Evolutionary conservation across 257 asterid species (phyloP).

Genomic region (Gentiana dahurica): DNA sequence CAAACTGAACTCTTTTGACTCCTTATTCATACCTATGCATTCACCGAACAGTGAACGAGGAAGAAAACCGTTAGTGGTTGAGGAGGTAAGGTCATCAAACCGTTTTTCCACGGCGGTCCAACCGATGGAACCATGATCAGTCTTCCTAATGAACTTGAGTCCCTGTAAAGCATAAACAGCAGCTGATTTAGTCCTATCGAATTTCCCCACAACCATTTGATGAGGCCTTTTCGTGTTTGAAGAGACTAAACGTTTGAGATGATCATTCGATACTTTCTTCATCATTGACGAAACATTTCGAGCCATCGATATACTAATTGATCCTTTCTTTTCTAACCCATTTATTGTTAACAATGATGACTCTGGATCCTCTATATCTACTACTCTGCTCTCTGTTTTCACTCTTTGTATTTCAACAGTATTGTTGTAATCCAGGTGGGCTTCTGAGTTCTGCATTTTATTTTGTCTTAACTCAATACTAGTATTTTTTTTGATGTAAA

Average conservation of each 20-base stretch:
- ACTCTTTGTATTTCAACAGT: too few species aligned
- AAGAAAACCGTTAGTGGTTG: conserved; percentile 36
- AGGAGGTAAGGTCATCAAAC: conserved; percentile 44
- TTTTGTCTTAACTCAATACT: too few species aligned
- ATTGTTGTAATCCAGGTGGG: too few species aligned
- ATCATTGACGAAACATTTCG: conserved; percentile 52
- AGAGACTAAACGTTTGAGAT: conserved; percentile 42
- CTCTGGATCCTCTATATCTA: conserved; percentile 54
- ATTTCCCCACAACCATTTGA: conserved; percentile 9
- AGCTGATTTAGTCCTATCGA: conserved; percentile 55
- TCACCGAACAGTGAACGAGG: conserved; percentile 43
- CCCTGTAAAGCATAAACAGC: conserved; percentile 65
- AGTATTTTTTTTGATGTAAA: too few species aligned
- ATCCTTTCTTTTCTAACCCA: conserved; percentile 54
- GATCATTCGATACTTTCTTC: conserved; percentile 51
- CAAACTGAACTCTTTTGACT: conserved; percentile 62
- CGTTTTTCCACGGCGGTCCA: conserved; percentile 63
- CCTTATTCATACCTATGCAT: conserved; percentile 66
- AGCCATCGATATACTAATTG: conserved; percentile 32
- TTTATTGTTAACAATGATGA: conserved; percentile 45
- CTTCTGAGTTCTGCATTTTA: too few species aligned
- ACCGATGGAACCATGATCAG: conserved; percentile 53
- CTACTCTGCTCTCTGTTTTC: too few species aligned
- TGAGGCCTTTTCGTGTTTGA: conserved; percentile 34
- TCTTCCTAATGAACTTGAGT: conserved; percentile 58